A percentile compares a stretch with the other conserved stretches of the same genome.
These are phyloP conservation scores for Puccinia novopanici DNA, from an alignment of 1,284 basidiomycete genomes.

Conservation along the genomic window DNA sequence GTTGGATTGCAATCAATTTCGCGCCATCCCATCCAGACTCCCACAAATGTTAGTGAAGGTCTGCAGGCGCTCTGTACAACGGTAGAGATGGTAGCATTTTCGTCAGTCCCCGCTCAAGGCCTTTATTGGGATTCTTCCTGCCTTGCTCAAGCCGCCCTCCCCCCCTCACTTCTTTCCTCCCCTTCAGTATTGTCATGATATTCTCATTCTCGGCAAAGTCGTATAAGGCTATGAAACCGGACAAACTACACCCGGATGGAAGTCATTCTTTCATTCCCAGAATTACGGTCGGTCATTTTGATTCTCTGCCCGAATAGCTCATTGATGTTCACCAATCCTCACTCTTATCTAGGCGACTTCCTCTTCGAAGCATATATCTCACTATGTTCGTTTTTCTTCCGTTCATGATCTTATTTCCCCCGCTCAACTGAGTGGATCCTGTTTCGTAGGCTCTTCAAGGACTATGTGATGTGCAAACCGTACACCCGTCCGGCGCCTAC, in stretches of 20 bases:
- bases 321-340: neutral
- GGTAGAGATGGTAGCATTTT: constrained; percentile 45
- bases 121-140: too few species aligned
- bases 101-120: neutral
- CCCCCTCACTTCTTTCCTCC: neutral
- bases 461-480: constrained; percentile 30
- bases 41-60: constrained; percentile 46
- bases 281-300: constrained; percentile 36
- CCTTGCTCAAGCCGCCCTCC: neutral
- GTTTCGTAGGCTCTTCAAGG: constrained; percentile 49
- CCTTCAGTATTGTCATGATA: constrained; percentile 44
- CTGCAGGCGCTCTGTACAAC: constrained; percentile 47
- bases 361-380: constrained; percentile 27
- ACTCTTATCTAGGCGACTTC: constrained; percentile 29
- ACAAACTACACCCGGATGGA: constrained; percentile 19
- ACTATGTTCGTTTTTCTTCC: constrained; percentile 11
- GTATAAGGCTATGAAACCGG: constrained; percentile 18
- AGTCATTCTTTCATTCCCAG: constrained; percentile 45
- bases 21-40: neutral
- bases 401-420: neutral
- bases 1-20: neutral
- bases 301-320: neutral
- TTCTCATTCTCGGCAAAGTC: constrained; percentile 38
- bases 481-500: constrained; percentile 27
- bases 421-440: neutral